Percentiles rank a stretch among this genome's conserved stretches.
phyloP scores from a whole-genome alignment of 139 green algal genomes.

The Tetraselmis chui region DNA sequence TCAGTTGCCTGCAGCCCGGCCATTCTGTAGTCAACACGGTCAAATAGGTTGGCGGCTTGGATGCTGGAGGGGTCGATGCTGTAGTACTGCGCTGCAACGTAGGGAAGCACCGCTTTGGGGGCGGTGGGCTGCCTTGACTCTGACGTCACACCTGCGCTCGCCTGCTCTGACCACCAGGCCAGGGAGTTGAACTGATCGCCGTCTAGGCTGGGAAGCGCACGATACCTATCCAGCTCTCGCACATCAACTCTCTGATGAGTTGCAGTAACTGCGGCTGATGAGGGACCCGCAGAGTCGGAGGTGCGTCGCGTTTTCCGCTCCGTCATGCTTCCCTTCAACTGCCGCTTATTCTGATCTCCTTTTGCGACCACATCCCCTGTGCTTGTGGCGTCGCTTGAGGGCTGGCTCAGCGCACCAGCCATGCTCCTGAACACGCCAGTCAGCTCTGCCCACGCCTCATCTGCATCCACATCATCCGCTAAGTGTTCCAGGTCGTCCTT shows the following conservation, averaged over 20 bases:
- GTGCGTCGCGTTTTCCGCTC: too few relatives aligned
- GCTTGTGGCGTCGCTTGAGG: too few relatives aligned
- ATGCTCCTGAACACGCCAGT: too few relatives aligned
- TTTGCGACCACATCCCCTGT: too few relatives aligned
- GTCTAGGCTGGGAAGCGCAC: not conserved
- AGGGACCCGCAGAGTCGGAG: too few relatives aligned
- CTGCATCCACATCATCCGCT: not conserved
- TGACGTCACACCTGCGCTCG: too few relatives aligned
- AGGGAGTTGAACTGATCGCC: not conserved
- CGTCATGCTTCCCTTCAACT: too few relatives aligned
- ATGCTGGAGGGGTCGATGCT: not conserved
- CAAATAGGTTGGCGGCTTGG: not conserved
- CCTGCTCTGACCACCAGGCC: not conserved
- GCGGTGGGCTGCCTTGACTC: too few relatives aligned
- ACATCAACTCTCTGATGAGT: too few relatives aligned
- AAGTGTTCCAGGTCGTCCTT: not conserved
- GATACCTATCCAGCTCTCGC: not conserved
- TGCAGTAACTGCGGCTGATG: too few relatives aligned
- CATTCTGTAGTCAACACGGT: not conserved
- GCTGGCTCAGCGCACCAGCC: too few relatives aligned
- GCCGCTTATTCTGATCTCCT: too few relatives aligned
- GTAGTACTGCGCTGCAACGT: not conserved
- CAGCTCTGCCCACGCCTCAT: not conserved
- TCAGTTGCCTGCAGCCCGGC: not conserved
- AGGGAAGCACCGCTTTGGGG: not conserved